Percentiles rank a stretch among this genome's conserved stretches.
Evolutionary conservation across 129 eudicot genomes (phyloP).

Genomic region (Apium graveolens): DNA sequence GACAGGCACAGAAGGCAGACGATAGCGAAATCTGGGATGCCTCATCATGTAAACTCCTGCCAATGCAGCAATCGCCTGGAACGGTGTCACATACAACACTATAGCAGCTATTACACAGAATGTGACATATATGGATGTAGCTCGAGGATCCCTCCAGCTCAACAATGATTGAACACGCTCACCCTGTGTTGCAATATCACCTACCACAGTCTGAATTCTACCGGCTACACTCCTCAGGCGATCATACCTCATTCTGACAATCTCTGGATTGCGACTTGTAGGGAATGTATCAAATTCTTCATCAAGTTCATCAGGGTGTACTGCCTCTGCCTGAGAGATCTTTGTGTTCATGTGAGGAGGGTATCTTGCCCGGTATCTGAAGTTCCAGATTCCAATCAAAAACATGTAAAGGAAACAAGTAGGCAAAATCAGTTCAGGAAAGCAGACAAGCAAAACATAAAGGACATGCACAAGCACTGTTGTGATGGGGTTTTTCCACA

Average conservation of each 20-base stretch:
- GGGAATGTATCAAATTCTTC: conserved; percentile 93
- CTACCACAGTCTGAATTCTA: conserved; percentile 80
- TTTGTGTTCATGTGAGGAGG: conserved; percentile 99
- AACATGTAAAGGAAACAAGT: conserved; percentile 93
- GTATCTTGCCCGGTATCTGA: conserved; percentile 74
- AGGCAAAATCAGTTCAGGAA: conserved; percentile 80
- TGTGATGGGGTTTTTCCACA: conserved; percentile 92
- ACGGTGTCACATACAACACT: conserved; percentile 80
- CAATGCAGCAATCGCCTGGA: conserved; percentile 76
- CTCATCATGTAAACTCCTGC: conserved; percentile 77
- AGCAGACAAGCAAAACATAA: conserved; percentile 74
- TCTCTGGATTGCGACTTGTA: conserved; percentile 70
- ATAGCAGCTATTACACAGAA: conserved; percentile 76
- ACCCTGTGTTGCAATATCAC: conserved; percentile 93
- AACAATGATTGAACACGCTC: conserved; percentile 82
- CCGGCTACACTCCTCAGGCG: conserved; percentile 91
- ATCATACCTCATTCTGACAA: conserved; percentile 82
- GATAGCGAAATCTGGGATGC: conserved; percentile 90
- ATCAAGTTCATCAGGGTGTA: conserved; percentile 91
- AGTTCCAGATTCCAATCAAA: conserved; percentile 88
- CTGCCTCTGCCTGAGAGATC: conserved; percentile 86
- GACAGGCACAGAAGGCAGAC: conserved; percentile 70
- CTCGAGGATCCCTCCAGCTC: conserved; percentile 99
- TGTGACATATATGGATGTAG: conserved; percentile 67
- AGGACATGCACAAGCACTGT: conserved; percentile 81